Conservation (phyloP, 139 green algal genomes). For the Gonium pectorale region DNA sequence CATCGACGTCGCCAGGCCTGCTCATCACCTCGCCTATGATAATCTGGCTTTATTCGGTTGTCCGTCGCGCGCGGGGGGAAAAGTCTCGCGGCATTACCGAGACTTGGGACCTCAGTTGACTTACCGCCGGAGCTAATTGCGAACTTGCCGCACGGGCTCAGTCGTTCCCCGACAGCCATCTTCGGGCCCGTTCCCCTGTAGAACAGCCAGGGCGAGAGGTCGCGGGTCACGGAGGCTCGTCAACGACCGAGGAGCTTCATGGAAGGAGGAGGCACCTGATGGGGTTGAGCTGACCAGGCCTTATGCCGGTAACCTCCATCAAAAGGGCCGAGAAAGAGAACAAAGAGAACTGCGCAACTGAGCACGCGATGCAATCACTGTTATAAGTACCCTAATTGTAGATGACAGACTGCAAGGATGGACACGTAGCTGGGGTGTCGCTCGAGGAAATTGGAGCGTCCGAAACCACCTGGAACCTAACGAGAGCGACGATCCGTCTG, state of each 20-base stretch:
- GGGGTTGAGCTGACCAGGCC: not conserved
- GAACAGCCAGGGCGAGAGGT: not conserved
- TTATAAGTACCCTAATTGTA: not conserved
- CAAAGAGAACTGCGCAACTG: not conserved
- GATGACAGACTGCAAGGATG: not conserved
- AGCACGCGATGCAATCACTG: not conserved
- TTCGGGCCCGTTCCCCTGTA: constrained; percentile 14
- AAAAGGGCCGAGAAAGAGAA: not conserved
- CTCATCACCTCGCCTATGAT: not conserved
- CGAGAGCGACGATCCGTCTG: not conserved
- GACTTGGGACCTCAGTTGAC: not conserved
- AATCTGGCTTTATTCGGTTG: not conserved
- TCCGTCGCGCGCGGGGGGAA: not conserved
- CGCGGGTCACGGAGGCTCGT: not conserved
- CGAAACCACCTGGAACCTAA: not conserved
- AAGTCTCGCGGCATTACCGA: not conserved
- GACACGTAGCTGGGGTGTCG: not conserved
- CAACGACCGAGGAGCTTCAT: not conserved
- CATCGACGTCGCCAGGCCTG: not conserved
- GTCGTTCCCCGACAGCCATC: constrained; percentile 39
- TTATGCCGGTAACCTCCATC: constrained; percentile 19
- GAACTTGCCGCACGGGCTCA: constrained; percentile 50
- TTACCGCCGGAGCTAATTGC: constrained; percentile 45
- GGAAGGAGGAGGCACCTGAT: not conserved
- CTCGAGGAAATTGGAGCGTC: not conserved